These are phyloP conservation scores for Citrullus mucosospermus DNA, from an alignment of 306 rosid genomes.

Conservation along the genomic window DNA sequence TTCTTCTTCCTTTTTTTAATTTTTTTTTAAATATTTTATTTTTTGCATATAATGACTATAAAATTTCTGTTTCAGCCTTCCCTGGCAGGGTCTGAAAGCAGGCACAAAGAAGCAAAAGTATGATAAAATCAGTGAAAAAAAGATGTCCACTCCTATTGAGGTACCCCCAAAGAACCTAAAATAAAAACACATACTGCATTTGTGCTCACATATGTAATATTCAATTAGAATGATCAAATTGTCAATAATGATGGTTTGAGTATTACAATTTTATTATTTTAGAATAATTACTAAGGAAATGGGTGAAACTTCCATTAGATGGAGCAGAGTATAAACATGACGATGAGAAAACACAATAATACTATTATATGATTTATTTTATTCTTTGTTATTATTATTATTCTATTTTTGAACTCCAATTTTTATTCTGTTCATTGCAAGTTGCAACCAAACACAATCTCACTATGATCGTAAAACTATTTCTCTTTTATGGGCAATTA, in stretches of 20 bases:
- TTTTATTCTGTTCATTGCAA: background rate
- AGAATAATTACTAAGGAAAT: background rate
- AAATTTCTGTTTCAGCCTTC: constrained; percentile 56
- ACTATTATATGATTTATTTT: background rate
- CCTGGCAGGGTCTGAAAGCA: constrained; percentile 98
- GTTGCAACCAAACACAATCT: background rate
- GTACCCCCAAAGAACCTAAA: constrained; percentile 21
- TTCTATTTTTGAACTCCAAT: background rate
- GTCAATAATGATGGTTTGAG: background rate
- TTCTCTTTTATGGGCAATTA: background rate
- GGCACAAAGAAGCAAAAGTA: constrained; percentile 97
- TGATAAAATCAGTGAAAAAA: constrained; percentile 93
- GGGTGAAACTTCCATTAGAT: background rate
- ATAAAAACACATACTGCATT: background rate
- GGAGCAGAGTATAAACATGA: background rate
- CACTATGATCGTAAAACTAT: background rate
- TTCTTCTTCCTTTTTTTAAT: background rate
- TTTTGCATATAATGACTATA: constrained; percentile 3
- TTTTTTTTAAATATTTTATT: background rate
- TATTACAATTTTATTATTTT: background rate
- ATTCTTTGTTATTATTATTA: background rate
- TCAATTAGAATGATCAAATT: background rate
- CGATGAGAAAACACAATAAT: background rate
- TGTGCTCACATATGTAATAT: background rate
- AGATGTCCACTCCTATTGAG: constrained; percentile 85